phyloP scores from a whole-genome alignment of 345 rosid genomes.

The Eucalyptus polyanthemos region DNA sequence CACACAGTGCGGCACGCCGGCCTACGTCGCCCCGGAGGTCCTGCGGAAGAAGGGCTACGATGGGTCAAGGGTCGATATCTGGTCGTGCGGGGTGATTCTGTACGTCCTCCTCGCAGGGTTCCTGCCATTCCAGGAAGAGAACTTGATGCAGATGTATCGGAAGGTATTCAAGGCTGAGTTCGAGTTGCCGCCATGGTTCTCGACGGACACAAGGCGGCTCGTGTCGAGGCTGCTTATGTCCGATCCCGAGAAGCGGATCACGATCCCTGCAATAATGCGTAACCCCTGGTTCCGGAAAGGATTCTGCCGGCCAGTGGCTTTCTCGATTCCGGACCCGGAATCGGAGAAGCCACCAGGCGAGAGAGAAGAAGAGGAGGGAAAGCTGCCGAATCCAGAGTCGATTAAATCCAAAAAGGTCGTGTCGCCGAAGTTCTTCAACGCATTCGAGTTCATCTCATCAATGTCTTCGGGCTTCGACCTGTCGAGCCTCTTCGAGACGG shows the following conservation, averaged over 20 bases:
- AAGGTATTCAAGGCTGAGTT: constrained; percentile 52
- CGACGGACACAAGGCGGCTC: constrained; percentile 32
- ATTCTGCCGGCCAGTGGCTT: constrained; percentile 17
- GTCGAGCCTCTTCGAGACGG: constrained; percentile 56
- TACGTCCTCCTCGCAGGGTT: constrained; percentile 61
- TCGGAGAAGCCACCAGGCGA: neutral
- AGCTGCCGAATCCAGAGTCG: neutral
- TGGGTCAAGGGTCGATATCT: constrained; percentile 68
- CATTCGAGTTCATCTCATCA: constrained; percentile 64
- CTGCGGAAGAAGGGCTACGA: constrained; percentile 77
- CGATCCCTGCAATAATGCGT: constrained; percentile 48
- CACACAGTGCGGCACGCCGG: constrained; percentile 80
- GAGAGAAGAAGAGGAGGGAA: neutral
- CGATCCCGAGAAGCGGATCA: constrained; percentile 51
- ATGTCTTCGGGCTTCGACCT: constrained; percentile 78
- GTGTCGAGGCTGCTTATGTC: constrained; percentile 45
- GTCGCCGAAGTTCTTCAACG: constrained; percentile 38
- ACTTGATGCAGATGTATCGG: constrained; percentile 47
- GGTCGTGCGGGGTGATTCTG: constrained; percentile 90
- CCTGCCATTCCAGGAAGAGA: constrained; percentile 69
- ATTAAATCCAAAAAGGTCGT: neutral
- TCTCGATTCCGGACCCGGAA: constrained; percentile 15
- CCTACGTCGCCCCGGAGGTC: constrained; percentile 91
- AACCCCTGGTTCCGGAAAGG: constrained; percentile 64
- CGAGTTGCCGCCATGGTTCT: constrained; percentile 60